Base-by-base conservation (phyloP, 768 basidiomycete species). In the Tephrocybe sp. region DNA sequence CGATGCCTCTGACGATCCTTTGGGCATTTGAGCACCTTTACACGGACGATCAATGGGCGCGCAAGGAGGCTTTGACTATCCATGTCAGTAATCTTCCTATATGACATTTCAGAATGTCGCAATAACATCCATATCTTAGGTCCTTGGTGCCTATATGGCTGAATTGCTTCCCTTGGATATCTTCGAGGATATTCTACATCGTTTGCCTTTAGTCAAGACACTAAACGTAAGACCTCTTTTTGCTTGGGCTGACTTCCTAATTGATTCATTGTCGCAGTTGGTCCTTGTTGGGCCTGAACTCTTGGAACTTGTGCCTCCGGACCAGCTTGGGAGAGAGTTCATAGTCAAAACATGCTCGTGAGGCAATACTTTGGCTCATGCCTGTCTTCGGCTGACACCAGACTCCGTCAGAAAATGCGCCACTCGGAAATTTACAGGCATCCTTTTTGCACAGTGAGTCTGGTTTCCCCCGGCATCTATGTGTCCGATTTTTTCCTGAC, bases 171-270 rank as follows among this genome's bases (percentile, higher is more conserved):
- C 52, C 40, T 50, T 52, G 3, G 33, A 50, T 13, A 44, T 61
- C 0, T 69, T 71, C 44, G 69, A 71, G 46, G 68, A 69, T 40
- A 64, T 69, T n/a, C 42, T 71, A 7, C 68, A 71, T 47, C 61
- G 68, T 31, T 53, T 67, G 13, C 69, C 68, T 5, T 44, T 49
- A 25, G 59, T 69, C 9, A 63, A 67, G 23, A 55, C 41, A 0
- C 49, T 71, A 21, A 61, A 62, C 54, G 69, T 67, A 48, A 16
- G 3, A 3, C 27, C 30, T 22, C 6, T 47, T 3, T 12, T 30
- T 11, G 15, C 33, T 3, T 9, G 30, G 19, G 2, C 6, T n/a
- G 7, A 30, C 29, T 18, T 47, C 16, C 24, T 13, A 10, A 18
- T 22, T 45, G 11, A 19, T 30, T 5, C 18, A 2, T 4, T 15